These are phyloP conservation scores for Starmerella bacillaris DNA, from an alignment of 805 yeast genomes.

Conservation along the genomic window DNA sequence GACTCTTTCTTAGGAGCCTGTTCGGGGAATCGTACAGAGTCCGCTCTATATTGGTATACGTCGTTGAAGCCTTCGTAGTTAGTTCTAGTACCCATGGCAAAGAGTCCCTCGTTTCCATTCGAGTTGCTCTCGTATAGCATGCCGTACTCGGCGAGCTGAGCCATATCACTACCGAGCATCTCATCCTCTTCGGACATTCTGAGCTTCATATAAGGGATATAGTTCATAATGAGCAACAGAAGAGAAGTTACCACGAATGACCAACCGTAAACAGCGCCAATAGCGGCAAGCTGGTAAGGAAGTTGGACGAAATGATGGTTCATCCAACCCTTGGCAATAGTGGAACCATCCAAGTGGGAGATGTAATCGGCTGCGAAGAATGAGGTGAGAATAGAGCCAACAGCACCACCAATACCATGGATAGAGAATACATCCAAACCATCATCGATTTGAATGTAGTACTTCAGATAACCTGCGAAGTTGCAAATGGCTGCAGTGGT, in stretches of 20 bases:
- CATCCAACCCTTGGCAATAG: conserved; percentile 79
- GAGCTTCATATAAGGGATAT: conserved; percentile 63
- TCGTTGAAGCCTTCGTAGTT: conserved; percentile 9
- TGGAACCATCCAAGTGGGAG: conserved; percentile 56
- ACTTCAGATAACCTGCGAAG: conserved; percentile 69
- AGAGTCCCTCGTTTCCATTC: conserved; percentile 5
- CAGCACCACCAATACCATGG: conserved; percentile 85
- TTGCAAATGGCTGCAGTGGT: conserved; percentile 64
- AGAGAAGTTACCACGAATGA: conserved; percentile 59
- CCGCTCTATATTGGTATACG: conserved; percentile 6
- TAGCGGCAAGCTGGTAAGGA: conserved; percentile 85
- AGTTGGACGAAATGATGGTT: conserved; percentile 78
- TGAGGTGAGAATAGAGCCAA: conserved; percentile 73
- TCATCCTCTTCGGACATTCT: conserved; percentile 85
- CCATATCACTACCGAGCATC: conserved; percentile 69
- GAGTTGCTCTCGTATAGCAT: conserved; percentile 28
- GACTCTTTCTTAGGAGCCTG: not conserved
- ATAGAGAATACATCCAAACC: conserved; percentile 89
- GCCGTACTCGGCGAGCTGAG: conserved; percentile 72
- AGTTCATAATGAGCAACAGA: conserved; percentile 53
- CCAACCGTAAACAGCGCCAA: conserved; percentile 59
- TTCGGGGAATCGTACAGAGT: not conserved
- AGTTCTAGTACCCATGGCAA: conserved; percentile 14
- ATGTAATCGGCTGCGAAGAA: conserved; percentile 88
- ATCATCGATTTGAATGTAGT: conserved; percentile 61